These are phyloP conservation scores for Syncephalastrum sp. DNA, from an alignment of 371 early-diverging fungal genomes.

Conservation along the genomic window DNA sequence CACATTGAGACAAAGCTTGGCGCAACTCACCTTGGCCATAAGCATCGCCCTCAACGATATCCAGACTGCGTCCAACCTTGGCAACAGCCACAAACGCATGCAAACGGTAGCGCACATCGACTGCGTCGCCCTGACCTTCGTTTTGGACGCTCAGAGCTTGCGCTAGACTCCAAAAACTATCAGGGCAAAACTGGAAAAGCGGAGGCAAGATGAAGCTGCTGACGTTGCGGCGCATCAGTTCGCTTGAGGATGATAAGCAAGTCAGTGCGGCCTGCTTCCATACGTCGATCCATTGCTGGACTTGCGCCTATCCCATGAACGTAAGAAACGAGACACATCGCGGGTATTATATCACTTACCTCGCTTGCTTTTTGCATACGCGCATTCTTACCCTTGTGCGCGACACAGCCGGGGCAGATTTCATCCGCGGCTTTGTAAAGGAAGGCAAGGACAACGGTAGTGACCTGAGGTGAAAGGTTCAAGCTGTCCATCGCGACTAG, in stretches of 20 bases:
- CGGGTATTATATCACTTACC: neutral
- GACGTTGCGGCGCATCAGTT: conserved; percentile 36
- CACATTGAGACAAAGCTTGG: neutral
- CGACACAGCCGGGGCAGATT: conserved; percentile 28
- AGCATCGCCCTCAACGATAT: conserved; percentile 52
- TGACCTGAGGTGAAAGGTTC: conserved; percentile 66
- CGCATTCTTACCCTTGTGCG: conserved; percentile 37
- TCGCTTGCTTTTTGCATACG: conserved; percentile 20
- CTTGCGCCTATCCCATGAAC: conserved; percentile 5
- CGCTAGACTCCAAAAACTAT: conserved; percentile 40
- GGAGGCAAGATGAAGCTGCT: conserved; percentile 38
- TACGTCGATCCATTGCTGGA: conserved; percentile 33
- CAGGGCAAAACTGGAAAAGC: conserved; percentile 32
- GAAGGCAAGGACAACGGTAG: conserved; percentile 35
- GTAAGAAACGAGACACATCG: neutral
- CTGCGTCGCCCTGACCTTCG: no score
- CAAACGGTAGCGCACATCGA: conserved; percentile 11
- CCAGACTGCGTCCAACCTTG: conserved; percentile 55
- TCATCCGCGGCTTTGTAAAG: conserved; percentile 39
- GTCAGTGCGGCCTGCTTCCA: conserved; percentile 38
- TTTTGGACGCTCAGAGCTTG: no score
- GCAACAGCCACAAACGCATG: conserved; percentile 49
- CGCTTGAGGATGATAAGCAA: conserved; percentile 37
- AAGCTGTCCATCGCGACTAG: conserved; percentile 63
- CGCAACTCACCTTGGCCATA: conserved; percentile 25